Base-by-base conservation (phyloP, 2,329 filamentous ascomycete genomes). In the Verticillium nubilum region DNA sequence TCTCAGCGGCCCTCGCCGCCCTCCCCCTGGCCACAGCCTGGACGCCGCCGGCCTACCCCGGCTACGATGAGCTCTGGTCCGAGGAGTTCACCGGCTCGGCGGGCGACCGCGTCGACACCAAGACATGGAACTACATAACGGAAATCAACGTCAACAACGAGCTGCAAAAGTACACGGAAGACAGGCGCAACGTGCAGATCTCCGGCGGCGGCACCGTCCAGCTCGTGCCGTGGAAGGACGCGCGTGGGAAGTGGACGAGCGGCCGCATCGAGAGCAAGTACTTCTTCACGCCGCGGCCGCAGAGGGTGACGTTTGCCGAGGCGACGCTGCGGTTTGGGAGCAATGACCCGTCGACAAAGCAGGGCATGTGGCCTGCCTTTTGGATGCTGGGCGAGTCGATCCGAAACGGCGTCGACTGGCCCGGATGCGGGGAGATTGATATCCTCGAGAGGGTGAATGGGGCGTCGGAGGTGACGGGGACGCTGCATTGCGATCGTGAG, bases 291-390 rank as follows among this genome's bases (percentile, higher is more conserved):
- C 78, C 80, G 0, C 52, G 68, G 17, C 67, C 73, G 1, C 77
- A 76, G 54, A 69, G 69, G 33, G 64, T 67, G 54, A 79, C 80
- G 37, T 67, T 78, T 31, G 73, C 76, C 54, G 77, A 82, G 67
- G 75, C 76, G 10, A 68, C 68, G 50, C 70, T 83, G 58, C 76
- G 79, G 7, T 78, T 80, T 61, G 80, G 80, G 31, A 60, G 68
- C 27, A 63, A 68, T 19, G 58, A 69, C 12, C 60, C 67, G 17
- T 63, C 63, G 29, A 71, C 73, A 55, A 80, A 80, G 70, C 73
- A 78, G 64, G 80, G 80, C 13, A 72, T 82, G 63, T 83, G 80
- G 80, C 80, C 80, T 2, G 80, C 80, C 3, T 83, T 82, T 65
- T 83, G 80, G 80, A 69, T 80, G 58, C 74, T 82, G 1, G 80